These are phyloP conservation scores for Trichoderma guizhouense DNA, from an alignment of 2,329 filamentous ascomycete genomes.

Conservation along the genomic window DNA sequence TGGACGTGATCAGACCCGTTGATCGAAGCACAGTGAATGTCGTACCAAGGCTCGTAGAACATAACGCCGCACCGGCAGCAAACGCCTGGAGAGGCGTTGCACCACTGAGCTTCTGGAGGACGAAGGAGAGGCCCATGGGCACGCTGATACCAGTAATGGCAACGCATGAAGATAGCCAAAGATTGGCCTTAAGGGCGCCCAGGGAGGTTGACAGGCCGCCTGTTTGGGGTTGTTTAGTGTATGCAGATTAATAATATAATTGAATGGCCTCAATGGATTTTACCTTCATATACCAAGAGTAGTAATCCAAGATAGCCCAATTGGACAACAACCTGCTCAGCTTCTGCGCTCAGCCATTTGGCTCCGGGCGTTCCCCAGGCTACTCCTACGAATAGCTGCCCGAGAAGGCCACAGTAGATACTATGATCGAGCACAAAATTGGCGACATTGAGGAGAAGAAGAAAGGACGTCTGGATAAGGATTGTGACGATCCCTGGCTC, in stretches of 20 bases:
- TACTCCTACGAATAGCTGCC: slow-evolving; percentile 68
- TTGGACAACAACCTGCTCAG: slow-evolving; percentile 57
- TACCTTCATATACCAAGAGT: slow-evolving; percentile 67
- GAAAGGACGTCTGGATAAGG: slow-evolving; percentile 58
- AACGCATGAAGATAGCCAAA: slow-evolving; percentile 57
- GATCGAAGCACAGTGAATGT: slow-evolving; percentile 54
- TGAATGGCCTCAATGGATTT: background rate
- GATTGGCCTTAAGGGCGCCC: slow-evolving; percentile 51
- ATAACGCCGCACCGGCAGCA: slow-evolving; percentile 68
- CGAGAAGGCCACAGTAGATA: slow-evolving; percentile 68
- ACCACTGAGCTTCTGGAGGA: slow-evolving; percentile 47
- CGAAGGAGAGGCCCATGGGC: slow-evolving; percentile 65
- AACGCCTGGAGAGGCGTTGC: slow-evolving; percentile 62
- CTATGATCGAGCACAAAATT: slow-evolving; percentile 56
- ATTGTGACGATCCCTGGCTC: slow-evolving; percentile 60
- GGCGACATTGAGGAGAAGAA: slow-evolving; percentile 58
- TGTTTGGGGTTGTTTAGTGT: slow-evolving; percentile 21
- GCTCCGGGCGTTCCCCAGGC: slow-evolving; percentile 66
- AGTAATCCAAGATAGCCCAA: slow-evolving; percentile 73
- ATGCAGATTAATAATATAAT: background rate
- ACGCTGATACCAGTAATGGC: slow-evolving; percentile 62
- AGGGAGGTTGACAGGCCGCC: slow-evolving; percentile 49
- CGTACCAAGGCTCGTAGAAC: slow-evolving; percentile 71
- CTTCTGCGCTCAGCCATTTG: slow-evolving; percentile 51
- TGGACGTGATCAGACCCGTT: slow-evolving; percentile 41